Percentiles rank a stretch among this genome's conserved stretches.
These are phyloP conservation scores for Platanthera zijinensis DNA, from an alignment of 106 monocot genomes.

Conservation along the genomic window DNA sequence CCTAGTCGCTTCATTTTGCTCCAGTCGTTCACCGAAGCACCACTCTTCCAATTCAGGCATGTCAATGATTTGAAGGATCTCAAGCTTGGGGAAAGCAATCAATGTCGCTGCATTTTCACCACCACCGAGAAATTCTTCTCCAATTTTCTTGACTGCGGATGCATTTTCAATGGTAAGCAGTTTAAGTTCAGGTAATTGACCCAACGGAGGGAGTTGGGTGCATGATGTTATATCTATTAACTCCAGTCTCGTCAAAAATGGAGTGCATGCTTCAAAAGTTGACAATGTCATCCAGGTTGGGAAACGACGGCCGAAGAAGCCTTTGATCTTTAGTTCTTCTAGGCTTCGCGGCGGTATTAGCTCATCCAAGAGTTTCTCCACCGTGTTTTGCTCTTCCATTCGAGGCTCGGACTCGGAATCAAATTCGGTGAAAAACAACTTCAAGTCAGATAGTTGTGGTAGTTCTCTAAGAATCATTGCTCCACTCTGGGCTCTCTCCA, in stretches of 20 bases:
- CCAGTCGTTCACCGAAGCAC: conserved; percentile 1
- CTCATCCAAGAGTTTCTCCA: neutral
- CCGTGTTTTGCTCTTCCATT: neutral
- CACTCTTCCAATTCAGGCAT: conserved; percentile 33
- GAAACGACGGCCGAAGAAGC: neutral
- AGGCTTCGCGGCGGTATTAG: neutral
- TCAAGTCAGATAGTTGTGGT: neutral
- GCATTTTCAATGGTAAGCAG: neutral
- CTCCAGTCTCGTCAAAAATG: neutral
- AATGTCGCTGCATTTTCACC: neutral
- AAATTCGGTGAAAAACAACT: neutral
- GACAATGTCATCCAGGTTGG: neutral
- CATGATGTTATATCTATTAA: neutral
- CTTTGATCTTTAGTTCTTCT: neutral
- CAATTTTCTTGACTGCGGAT: conserved; percentile 4
- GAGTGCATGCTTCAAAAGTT: neutral
- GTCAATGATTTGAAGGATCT: neutral
- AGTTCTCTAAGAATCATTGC: neutral
- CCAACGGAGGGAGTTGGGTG: neutral
- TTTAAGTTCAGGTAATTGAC: neutral
- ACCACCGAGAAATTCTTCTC: neutral
- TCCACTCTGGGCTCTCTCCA: conserved; percentile 17
- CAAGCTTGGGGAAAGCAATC: conserved; percentile 23
- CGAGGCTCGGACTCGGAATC: neutral
- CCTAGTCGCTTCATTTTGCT: neutral